phyloP scores from a whole-genome alignment of 306 rosid genomes.

The Cajanus cajan region DNA sequence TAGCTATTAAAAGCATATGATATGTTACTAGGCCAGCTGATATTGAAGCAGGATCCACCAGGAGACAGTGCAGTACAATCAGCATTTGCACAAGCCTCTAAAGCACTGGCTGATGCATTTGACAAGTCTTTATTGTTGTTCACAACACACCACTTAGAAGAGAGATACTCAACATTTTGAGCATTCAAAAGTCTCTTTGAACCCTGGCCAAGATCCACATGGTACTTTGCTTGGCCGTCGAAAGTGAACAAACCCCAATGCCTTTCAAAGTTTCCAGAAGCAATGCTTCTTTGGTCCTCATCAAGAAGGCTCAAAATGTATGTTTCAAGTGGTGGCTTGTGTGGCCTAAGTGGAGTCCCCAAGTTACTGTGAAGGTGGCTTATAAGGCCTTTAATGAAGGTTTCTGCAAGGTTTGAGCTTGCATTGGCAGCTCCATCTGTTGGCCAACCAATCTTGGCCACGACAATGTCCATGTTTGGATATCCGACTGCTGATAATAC shows the following conservation, averaged over 20 bases:
- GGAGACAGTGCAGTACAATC: constrained; percentile 77
- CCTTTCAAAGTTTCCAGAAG: constrained; percentile 70
- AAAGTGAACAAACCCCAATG: constrained; percentile 97
- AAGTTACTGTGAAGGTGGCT: constrained; percentile 55
- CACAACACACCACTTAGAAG: constrained; percentile 89
- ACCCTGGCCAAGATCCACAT: constrained; percentile 59
- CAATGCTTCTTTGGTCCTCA: constrained; percentile 73
- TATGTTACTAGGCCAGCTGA: constrained; percentile 79
- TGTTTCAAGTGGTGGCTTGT: constrained; percentile 55
- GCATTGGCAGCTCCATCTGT: constrained; percentile 83
- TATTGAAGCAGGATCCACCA: constrained; percentile 84
- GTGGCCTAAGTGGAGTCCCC: constrained; percentile 81
- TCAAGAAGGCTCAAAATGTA: constrained; percentile 80
- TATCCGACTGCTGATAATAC: constrained; percentile 64
- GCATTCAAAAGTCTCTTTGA: constrained; percentile 63
- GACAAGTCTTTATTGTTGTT: constrained; percentile 77
- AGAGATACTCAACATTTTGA: constrained; percentile 74
- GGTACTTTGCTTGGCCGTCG: constrained; percentile 95
- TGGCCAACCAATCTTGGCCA: constrained; percentile 96
- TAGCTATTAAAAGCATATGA: constrained; percentile 88
- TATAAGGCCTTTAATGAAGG: constrained; percentile 74
- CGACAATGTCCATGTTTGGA: constrained; percentile 60
- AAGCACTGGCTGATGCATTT: constrained; percentile 60
- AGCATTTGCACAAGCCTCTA: constrained; percentile 65
- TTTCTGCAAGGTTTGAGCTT: constrained; percentile 62